These are phyloP conservation scores for Sarocladium kiliense DNA, from an alignment of 2,329 filamentous ascomycete species.

Conservation along the genomic window DNA sequence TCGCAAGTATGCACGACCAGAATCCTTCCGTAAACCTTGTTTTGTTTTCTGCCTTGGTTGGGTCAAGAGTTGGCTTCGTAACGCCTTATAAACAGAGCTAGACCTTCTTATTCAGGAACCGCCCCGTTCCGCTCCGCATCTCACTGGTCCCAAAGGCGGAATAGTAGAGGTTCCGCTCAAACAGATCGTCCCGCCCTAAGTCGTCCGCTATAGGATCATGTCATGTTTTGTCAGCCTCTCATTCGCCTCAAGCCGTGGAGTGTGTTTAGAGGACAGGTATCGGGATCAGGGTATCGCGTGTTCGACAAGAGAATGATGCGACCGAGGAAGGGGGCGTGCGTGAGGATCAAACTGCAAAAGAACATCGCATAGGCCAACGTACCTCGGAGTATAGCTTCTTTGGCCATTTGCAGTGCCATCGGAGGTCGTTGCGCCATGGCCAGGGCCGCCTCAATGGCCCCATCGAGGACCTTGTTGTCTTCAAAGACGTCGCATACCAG, in stretches of 20 bases:
- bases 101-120: conserved; percentile 23
- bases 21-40: neutral
- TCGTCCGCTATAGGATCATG: conserved; percentile 17
- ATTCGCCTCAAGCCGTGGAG: neutral
- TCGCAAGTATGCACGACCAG: neutral
- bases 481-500: conserved; percentile 22
- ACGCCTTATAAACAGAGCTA: neutral
- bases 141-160: conserved; percentile 27
- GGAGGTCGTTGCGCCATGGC: conserved; percentile 19
- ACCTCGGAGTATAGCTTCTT: conserved; percentile 25
- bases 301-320: too few species aligned
- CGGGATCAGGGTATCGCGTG: neutral
- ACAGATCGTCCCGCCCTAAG: conserved; percentile 22
- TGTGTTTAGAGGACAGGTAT: neutral
- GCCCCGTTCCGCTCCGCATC: conserved; percentile 23
- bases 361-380: too few species aligned
- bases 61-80: neutral
- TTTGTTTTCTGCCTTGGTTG: neutral
- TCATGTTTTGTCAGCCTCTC: conserved; percentile 7
- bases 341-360: too few species aligned
- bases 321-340: neutral
- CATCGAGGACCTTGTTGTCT: conserved; percentile 19
- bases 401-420: conserved; percentile 22
- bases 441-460: conserved; percentile 19
- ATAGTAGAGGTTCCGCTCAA: conserved; percentile 30